A percentile compares a stretch with the other conserved stretches of the same genome.
Conservation (phyloP, 192 early-diverging fungal genomes). For the Dissophora ornata region DNA sequence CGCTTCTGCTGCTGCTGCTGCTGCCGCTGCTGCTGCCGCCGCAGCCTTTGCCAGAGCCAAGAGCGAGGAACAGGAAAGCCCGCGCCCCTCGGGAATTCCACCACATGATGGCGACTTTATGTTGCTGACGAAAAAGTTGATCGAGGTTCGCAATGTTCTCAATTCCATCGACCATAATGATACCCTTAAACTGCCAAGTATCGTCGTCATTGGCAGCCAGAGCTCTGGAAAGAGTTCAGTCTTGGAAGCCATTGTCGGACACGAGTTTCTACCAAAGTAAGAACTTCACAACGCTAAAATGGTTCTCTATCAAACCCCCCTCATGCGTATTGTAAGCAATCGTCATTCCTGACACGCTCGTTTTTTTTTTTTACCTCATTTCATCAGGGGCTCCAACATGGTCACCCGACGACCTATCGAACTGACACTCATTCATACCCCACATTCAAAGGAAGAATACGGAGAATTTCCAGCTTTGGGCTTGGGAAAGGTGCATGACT, state of each 20-base stretch:
- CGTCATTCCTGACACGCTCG: too few species aligned
- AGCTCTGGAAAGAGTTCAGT: slow-evolving; percentile 91
- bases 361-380: slow-evolving; percentile 3
- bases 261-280: slow-evolving; percentile 87
- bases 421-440: slow-evolving; percentile 85
- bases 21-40: slow-evolving; percentile 58
- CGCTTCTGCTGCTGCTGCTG: slow-evolving; percentile 37
- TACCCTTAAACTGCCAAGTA: slow-evolving; percentile 87
- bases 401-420: slow-evolving; percentile 88
- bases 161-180: slow-evolving; percentile 85
- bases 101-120: slow-evolving; percentile 84
- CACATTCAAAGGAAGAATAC: slow-evolving; percentile 78
- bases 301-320: too few species aligned
- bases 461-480: slow-evolving; percentile 88
- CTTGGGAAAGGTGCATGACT: slow-evolving; percentile 90
- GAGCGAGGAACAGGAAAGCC: slow-evolving; percentile 59
- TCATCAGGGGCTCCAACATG: slow-evolving; percentile 77
- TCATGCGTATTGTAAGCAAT: too few species aligned
- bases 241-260: slow-evolving; percentile 87
- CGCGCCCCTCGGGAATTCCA: slow-evolving; percentile 56
- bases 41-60: slow-evolving; percentile 49
- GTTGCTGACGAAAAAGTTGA: slow-evolving; percentile 91
- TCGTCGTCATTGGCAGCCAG: slow-evolving; percentile 88
- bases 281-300: too few species aligned
- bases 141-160: slow-evolving; percentile 94